Percentiles rank a stretch among this genome's conserved stretches.
Conservation (phyloP, 2,329 filamentous ascomycete species). For the Arthrobotrys musiformis region DNA sequence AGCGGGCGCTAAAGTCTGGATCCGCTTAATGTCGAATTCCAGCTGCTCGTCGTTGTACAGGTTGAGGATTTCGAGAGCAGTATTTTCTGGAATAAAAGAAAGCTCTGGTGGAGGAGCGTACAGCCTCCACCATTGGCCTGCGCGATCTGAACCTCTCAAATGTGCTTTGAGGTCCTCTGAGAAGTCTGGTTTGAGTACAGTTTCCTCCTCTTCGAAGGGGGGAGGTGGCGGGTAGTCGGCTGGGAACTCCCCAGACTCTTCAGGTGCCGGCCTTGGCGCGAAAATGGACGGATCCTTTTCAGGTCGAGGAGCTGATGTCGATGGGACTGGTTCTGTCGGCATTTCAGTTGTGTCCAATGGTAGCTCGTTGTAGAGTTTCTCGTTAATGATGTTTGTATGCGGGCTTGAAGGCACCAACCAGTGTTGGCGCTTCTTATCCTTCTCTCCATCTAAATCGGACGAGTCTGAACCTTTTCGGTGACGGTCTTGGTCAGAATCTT, state of each 20-base stretch:
- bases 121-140: constrained; percentile 51
- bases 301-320: constrained; percentile 31
- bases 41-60: constrained; percentile 52
- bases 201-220: constrained; percentile 50
- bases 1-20: constrained; percentile 37
- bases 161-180: constrained; percentile 48
- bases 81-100: constrained; percentile 48
- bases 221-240: constrained; percentile 45
- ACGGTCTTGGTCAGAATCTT: constrained; percentile 25
- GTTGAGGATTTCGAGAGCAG: constrained; percentile 45
- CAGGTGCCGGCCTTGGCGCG: constrained; percentile 47
- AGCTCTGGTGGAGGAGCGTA: constrained; percentile 51
- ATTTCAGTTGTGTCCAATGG: constrained; percentile 47
- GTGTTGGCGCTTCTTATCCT: constrained; percentile 53
- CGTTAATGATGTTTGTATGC: constrained; percentile 52
- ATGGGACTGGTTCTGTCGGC: constrained; percentile 42
- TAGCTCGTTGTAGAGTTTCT: constrained; percentile 49
- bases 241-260: constrained; percentile 43
- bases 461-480: constrained; percentile 41
- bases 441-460: constrained; percentile 42
- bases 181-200: constrained; percentile 41
- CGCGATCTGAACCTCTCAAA: constrained; percentile 39
- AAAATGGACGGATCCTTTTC: constrained; percentile 50
- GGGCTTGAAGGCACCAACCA: constrained; percentile 46
- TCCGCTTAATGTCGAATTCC: constrained; percentile 50